A percentile compares a stretch with the other conserved stretches of the same genome.
These are phyloP conservation scores for Fraxinus sp. DNA, from an alignment of 305 asterid species.

Conservation along the genomic window DNA sequence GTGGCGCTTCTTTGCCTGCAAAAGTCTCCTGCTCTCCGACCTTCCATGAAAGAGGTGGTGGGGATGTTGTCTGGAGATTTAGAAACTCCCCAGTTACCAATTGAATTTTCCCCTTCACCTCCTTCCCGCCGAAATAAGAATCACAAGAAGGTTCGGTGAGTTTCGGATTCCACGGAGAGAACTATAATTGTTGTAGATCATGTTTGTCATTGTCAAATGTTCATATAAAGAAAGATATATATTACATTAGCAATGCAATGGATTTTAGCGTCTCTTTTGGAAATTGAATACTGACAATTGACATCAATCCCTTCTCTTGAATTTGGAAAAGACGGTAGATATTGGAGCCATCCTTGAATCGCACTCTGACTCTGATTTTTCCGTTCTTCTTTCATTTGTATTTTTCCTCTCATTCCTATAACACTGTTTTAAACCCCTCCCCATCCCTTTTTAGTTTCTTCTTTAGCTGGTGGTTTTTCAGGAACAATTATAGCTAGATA, in stretches of 20 bases:
- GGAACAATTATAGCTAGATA: background rate
- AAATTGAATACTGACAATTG: background rate
- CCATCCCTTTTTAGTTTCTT: background rate
- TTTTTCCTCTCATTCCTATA: background rate
- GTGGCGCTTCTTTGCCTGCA: constrained; percentile 92
- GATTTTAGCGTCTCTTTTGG: constrained; percentile 1
- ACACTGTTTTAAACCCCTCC: background rate
- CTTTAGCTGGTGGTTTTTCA: background rate
- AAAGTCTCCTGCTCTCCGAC: constrained; percentile 73
- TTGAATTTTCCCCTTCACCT: constrained; percentile 79
- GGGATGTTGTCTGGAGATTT: constrained; percentile 70
- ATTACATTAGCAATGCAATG: constrained; percentile 23
- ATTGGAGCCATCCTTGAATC: background rate
- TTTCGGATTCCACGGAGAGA: constrained; percentile 18
- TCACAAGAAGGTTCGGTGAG: constrained; percentile 73
- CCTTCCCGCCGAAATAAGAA: constrained; percentile 64
- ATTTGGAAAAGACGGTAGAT: background rate
- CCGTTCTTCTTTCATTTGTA: no score
- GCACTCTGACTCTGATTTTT: no score
- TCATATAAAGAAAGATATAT: constrained; percentile 36
- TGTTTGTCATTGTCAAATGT: constrained; percentile 32
- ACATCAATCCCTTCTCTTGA: background rate
- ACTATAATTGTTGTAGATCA: constrained; percentile 29
- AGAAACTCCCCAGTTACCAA: constrained; percentile 66
- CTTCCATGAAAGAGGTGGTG: constrained; percentile 89